These are phyloP conservation scores for Aegle marmelos DNA, from an alignment of 345 rosid species.

Conservation along the genomic window DNA sequence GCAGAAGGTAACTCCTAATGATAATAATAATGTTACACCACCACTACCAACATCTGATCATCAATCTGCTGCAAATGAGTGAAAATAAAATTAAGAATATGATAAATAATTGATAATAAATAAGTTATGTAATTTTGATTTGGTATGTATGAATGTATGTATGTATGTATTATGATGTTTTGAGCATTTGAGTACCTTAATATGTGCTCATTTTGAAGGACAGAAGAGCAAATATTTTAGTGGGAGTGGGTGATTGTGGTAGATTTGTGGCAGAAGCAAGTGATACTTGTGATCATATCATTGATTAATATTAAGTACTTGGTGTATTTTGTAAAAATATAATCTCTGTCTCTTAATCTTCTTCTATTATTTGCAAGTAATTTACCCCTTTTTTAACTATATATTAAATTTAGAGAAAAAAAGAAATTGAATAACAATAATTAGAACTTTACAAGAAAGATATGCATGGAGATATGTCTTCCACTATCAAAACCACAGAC, in stretches of 20 bases:
- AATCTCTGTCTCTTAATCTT: background rate
- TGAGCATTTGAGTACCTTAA: background rate
- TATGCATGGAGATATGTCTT: constrained; percentile 10
- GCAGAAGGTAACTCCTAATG: background rate
- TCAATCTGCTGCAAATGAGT: constrained; percentile 6
- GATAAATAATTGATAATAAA: background rate
- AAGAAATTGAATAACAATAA: background rate
- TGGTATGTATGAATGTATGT: background rate
- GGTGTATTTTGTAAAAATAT: background rate
- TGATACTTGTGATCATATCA: background rate
- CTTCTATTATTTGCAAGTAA: background rate
- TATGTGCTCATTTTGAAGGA: background rate
- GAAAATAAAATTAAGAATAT: background rate
- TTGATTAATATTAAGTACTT: background rate
- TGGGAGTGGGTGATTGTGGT: background rate
- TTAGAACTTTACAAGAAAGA: constrained; percentile 3
- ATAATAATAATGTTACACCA: background rate
- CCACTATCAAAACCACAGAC: constrained; percentile 13
- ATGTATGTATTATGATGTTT: background rate
- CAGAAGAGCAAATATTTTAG: background rate
- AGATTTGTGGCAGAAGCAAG: constrained; percentile 1
- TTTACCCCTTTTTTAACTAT: too few species aligned
- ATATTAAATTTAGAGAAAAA: background rate
- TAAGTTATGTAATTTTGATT: constrained; percentile 1
- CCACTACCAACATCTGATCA: constrained; percentile 9